A percentile compares a stretch with the other conserved stretches of the same genome.
These are phyloP conservation scores for Dictyostelium capitatum DNA, from an alignment of 78 protist genomes.

Conservation along the genomic window DNA sequence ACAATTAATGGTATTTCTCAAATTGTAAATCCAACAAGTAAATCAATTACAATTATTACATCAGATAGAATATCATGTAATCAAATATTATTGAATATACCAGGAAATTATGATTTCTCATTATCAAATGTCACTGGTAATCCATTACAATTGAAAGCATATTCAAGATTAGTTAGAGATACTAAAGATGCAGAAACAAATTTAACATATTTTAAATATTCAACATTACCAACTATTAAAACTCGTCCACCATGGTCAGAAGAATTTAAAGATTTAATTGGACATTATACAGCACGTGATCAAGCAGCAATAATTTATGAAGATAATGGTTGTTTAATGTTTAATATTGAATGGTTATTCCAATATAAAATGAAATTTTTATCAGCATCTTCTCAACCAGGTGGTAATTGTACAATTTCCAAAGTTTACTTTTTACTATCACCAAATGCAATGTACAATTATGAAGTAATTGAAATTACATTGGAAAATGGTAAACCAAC, in stretches of 20 bases:
- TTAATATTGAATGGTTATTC: conserved; percentile 58
- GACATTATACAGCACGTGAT: conserved; percentile 45
- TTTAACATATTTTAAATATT: background rate
- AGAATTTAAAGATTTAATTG: conserved; percentile 9
- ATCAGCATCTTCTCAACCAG: background rate
- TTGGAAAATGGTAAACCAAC: background rate
- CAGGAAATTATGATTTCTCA: background rate
- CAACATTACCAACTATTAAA: conserved; percentile 5
- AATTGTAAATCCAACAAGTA: background rate
- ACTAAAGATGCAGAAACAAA: background rate
- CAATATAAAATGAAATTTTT: conserved; percentile 3
- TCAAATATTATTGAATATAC: background rate
- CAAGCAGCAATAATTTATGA: conserved; percentile 56
- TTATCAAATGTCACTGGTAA: background rate
- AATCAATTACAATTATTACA: background rate
- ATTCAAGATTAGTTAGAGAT: background rate
- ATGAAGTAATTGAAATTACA: conserved; percentile 3
- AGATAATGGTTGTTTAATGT: conserved; percentile 42
- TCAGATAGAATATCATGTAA: conserved; percentile 35
- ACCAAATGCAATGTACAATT: conserved; percentile 37
- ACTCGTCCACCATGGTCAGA: background rate
- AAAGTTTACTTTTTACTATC: background rate
- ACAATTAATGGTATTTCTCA: too few species aligned
- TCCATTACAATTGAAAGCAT: background rate
- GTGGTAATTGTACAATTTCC: background rate